Evolutionary conservation across 768 basidiomycete species (phyloP).

Genomic region (Leccinum rimulosum): DNA sequence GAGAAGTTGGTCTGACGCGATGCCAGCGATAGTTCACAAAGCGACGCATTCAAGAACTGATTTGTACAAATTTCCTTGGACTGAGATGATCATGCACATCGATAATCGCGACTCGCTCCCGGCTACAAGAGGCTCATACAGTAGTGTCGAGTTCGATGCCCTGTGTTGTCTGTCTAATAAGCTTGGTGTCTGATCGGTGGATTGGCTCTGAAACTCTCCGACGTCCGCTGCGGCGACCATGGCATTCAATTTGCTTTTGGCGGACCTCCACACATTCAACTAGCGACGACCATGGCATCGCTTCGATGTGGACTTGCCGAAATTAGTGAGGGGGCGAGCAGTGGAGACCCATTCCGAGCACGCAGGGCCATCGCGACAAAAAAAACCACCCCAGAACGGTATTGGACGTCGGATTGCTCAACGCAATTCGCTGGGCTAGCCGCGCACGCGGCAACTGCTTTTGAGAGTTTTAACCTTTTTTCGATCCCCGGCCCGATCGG

Average conservation of each 20-base stretch:
- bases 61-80: conserved; percentile 10
- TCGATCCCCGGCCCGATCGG: conserved; percentile 8
- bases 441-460: conserved; percentile 5
- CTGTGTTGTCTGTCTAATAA: not conserved
- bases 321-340: not conserved
- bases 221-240: not conserved
- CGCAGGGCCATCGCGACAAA: not conserved
- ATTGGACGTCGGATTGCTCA: not conserved
- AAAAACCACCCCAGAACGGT: not conserved
- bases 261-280: not conserved
- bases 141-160: conserved; percentile 7
- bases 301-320: not conserved
- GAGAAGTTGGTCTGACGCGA: conserved; percentile 15
- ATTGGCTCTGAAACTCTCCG: not conserved
- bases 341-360: not conserved
- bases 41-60: not conserved
- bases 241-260: not conserved
- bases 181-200: conserved; percentile 1
- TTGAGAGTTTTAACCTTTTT: conserved; percentile 24
- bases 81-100: conserved; percentile 12
- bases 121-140: conserved; percentile 7
- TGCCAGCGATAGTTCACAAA: conserved; percentile 6
- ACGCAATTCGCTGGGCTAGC: not conserved
- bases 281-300: not conserved
- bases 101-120: conserved; percentile 22